These are phyloP conservation scores for Vittaforma corneae DNA, from an alignment of 371 early-diverging fungal species.

Conservation along the genomic window DNA sequence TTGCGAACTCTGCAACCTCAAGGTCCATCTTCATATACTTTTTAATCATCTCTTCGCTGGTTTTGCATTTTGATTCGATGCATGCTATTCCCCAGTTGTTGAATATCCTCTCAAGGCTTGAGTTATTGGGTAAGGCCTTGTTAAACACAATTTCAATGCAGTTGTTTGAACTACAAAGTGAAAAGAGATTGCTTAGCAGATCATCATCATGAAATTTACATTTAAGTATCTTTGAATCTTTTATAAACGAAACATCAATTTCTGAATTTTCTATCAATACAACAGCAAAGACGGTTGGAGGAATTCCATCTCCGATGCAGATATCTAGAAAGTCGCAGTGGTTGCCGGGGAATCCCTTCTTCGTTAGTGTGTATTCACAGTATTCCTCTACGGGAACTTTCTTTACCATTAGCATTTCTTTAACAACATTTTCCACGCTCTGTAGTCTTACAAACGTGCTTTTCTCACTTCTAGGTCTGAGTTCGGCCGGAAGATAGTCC, in stretches of 20 bases:
- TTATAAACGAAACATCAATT: constrained; percentile 10
- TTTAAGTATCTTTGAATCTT: constrained; percentile 20
- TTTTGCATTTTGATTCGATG: constrained; percentile 19
- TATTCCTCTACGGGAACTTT: constrained; percentile 54
- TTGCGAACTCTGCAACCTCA: constrained; percentile 1
- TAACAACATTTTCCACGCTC: constrained; percentile 28
- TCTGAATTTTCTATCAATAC: constrained; percentile 11
- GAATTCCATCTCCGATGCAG: constrained; percentile 26
- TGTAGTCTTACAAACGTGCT: background rate
- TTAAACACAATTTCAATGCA: constrained; percentile 51
- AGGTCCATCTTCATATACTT: constrained; percentile 10
- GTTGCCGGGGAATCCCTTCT: constrained; percentile 52
- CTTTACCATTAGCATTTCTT: constrained; percentile 8
- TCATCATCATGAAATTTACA: constrained; percentile 55
- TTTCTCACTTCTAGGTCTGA: background rate
- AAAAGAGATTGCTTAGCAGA: constrained; percentile 48
- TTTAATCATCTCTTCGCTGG: constrained; percentile 9
- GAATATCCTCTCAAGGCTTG: constrained; percentile 15
- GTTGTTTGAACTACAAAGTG: constrained; percentile 46
- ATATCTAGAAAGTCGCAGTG: constrained; percentile 56
- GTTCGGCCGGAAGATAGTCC: constrained; percentile 10
- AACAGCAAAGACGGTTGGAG: constrained; percentile 40
- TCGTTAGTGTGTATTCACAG: constrained; percentile 17
- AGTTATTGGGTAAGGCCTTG: constrained; percentile 22
- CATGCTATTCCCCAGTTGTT: constrained; percentile 15